phyloP scores from a whole-genome alignment of 352 stramenopile genomes.

The Phytophthora palmivora region DNA sequence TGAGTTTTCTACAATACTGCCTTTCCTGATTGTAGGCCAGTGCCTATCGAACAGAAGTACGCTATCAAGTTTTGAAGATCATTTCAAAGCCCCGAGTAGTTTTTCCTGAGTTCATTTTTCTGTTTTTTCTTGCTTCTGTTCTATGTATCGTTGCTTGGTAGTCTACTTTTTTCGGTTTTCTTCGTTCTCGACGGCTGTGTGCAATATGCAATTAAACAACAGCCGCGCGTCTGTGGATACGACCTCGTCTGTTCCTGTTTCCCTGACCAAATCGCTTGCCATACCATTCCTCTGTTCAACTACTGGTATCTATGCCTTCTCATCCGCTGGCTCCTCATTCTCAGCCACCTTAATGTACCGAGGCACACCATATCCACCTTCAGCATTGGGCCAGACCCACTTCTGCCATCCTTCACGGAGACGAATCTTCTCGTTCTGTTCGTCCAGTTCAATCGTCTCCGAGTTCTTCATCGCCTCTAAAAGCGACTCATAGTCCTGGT shows the following conservation, averaged over 20 bases:
- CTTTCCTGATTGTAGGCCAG: too few species aligned
- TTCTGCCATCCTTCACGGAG: slow-evolving; percentile 86
- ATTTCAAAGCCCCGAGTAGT: too few species aligned
- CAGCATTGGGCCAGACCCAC: slow-evolving; percentile 90
- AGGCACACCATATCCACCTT: slow-evolving; percentile 88
- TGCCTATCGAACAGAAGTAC: too few species aligned
- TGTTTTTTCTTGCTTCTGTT: slow-evolving; percentile 22
- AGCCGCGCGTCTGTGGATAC: not conserved
- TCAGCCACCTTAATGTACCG: slow-evolving; percentile 87
- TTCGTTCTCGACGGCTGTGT: slow-evolving; percentile 20
- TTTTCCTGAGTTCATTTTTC: slow-evolving; percentile 31
- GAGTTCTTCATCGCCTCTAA: slow-evolving; percentile 76
- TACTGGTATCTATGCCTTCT: slow-evolving; percentile 37
- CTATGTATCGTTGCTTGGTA: slow-evolving; percentile 43
- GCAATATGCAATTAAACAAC: slow-evolving; percentile 34
- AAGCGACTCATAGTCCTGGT: slow-evolving; percentile 87
- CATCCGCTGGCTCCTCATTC: slow-evolving; percentile 31
- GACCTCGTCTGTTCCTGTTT: not conserved
- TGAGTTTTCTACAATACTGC: too few species aligned
- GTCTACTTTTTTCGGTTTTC: slow-evolving; percentile 42
- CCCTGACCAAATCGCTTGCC: not conserved
- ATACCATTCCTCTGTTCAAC: not conserved
- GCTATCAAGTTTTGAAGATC: too few species aligned
- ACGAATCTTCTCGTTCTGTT: slow-evolving; percentile 91
- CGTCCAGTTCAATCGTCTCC: slow-evolving; percentile 79